These are phyloP conservation scores for Ceratobasidium papillatum DNA, from an alignment of 1,284 basidiomycete genomes.

Conservation along the genomic window DNA sequence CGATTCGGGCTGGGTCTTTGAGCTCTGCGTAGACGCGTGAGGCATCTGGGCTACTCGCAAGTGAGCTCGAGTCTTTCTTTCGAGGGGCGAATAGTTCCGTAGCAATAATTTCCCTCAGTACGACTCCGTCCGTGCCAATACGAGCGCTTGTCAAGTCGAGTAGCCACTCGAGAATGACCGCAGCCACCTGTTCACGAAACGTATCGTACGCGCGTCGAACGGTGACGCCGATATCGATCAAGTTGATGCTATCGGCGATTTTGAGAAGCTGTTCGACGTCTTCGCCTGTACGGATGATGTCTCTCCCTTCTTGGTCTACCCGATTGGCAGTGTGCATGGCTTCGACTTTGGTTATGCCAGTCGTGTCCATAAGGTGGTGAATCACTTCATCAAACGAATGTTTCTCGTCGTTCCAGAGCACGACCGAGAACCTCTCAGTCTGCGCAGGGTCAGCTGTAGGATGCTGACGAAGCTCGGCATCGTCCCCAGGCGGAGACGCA, in stretches of 20 bases:
- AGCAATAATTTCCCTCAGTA: slow-evolving; percentile 77
- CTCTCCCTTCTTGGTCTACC: slow-evolving; percentile 82
- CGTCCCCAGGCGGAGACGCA: slow-evolving; percentile 70
- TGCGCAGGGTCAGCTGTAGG: slow-evolving; percentile 76
- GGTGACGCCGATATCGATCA: slow-evolving; percentile 93
- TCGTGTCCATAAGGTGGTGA: slow-evolving; percentile 76
- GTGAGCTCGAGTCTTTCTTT: slow-evolving; percentile 58
- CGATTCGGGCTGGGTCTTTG: slow-evolving; percentile 67
- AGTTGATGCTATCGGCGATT: slow-evolving; percentile 80
- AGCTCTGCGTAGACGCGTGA: slow-evolving; percentile 61
- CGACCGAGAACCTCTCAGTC: slow-evolving; percentile 82
- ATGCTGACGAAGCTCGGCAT: slow-evolving; percentile 75
- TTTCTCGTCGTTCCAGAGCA: slow-evolving; percentile 98
- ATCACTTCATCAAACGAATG: slow-evolving; percentile 93
- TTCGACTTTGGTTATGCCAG: slow-evolving; percentile 67
- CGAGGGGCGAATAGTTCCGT: slow-evolving; percentile 73
- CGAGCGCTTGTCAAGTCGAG: slow-evolving; percentile 80
- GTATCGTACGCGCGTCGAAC: slow-evolving; percentile 89
- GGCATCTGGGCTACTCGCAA: slow-evolving; percentile 52
- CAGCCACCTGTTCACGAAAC: slow-evolving; percentile 87
- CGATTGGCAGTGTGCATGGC: slow-evolving; percentile 70
- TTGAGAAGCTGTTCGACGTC: slow-evolving; percentile 77
- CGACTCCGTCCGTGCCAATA: slow-evolving; percentile 69
- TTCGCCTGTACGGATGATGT: slow-evolving; percentile 81
- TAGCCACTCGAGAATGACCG: slow-evolving; percentile 86